Evolutionary conservation across 768 basidiomycete species (phyloP).

Genomic region (Naganishia randhawae): DNA sequence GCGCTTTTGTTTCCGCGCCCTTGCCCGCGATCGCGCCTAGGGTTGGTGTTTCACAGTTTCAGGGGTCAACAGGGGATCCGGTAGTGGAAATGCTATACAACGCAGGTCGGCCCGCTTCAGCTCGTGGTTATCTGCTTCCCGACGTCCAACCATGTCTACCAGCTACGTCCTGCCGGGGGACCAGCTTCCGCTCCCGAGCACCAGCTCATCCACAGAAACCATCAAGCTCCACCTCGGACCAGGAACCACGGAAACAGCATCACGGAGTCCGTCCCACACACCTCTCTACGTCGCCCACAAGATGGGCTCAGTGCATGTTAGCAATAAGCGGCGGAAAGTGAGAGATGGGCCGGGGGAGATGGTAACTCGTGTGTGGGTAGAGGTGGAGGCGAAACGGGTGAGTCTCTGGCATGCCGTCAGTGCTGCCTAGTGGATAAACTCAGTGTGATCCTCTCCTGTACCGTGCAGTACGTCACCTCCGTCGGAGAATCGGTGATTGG

Average conservation of each 20-base stretch:
- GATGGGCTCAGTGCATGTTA: conserved; percentile 35
- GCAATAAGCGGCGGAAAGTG: conserved; percentile 46
- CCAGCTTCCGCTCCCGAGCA: conserved; percentile 7
- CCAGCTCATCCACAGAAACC: not conserved
- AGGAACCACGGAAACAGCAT: not conserved
- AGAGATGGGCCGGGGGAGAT: conserved; percentile 66
- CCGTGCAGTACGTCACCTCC: conserved; percentile 79
- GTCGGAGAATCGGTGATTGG: conserved; percentile 86
- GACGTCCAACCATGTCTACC: not conserved
- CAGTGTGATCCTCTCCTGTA: no score
- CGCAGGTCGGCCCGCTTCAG: no score
- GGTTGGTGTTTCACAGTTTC: not conserved
- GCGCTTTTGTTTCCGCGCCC: conserved; percentile 21
- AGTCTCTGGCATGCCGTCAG: no score
- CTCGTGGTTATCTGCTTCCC: no score
- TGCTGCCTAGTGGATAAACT: no score
- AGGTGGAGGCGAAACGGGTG: conserved; percentile 78
- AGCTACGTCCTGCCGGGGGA: conserved; percentile 8
- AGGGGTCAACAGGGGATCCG: no score
- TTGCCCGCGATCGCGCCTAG: conserved; percentile 14
- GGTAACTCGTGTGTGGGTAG: conserved; percentile 79
- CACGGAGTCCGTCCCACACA: not conserved
- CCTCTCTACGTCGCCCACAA: conserved; percentile 35
- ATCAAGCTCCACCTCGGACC: conserved; percentile 17
- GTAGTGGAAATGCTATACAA: not conserved